Evolutionary conservation across 1,139 yeast species (phyloP).

Genomic region (Debaryomyces sp.): DNA sequence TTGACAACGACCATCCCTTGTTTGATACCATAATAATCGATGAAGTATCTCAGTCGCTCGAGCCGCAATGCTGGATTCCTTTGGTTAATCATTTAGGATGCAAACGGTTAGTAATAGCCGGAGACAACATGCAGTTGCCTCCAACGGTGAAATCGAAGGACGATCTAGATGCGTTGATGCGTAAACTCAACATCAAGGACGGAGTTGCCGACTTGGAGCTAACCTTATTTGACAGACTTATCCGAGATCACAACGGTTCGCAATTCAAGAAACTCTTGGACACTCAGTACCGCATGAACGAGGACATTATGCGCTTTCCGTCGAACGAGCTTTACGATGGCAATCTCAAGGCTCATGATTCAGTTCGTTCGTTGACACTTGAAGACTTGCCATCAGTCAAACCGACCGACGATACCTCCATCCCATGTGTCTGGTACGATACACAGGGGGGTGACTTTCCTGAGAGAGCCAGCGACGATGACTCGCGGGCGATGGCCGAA

Average conservation of each 20-base stretch:
- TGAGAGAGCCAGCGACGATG: constrained; percentile 55
- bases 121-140: constrained; percentile 87
- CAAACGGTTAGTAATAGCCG: constrained; percentile 70
- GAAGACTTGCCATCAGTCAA: constrained; percentile 58
- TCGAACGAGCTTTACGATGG: constrained; percentile 67
- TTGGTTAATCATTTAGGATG: constrained; percentile 65
- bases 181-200: constrained; percentile 27
- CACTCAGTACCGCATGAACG: constrained; percentile 87
- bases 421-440: constrained; percentile 73
- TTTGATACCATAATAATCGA: constrained; percentile 89
- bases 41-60: constrained; percentile 92
- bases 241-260: constrained; percentile 53
- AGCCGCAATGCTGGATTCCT: constrained; percentile 98
- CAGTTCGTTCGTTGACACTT: constrained; percentile 57
- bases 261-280: constrained; percentile 57
- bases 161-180: constrained; percentile 28
- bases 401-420: constrained; percentile 33
- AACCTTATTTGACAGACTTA: constrained; percentile 81
- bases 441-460: constrained; percentile 89
- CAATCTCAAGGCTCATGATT: constrained; percentile 60
- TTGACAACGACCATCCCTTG: constrained; percentile 34
- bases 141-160: constrained; percentile 63
- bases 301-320: constrained; percentile 76
- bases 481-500: constrained; percentile 27
- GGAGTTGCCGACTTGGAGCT: constrained; percentile 48